phyloP scores from a whole-genome alignment of 2,329 filamentous ascomycete genomes.

The Penicillium frequentans region DNA sequence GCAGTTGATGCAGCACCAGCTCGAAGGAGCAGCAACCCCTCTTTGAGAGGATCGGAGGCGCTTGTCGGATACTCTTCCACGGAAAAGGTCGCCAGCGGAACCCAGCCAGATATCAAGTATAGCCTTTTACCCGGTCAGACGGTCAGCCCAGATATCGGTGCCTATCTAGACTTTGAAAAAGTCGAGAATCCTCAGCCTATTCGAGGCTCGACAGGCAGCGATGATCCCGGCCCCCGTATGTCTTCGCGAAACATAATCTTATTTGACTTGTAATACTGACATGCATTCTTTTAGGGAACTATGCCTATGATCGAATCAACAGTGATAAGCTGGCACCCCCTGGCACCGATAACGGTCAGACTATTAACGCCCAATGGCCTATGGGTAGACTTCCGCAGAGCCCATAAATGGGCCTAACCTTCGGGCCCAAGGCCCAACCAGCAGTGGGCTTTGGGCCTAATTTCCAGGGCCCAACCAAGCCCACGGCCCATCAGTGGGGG shows the following conservation, averaged over 20 bases:
- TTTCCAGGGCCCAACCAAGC: no score
- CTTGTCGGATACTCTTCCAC: constrained; percentile 43
- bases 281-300: constrained; percentile 34
- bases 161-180: constrained; percentile 56
- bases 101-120: constrained; percentile 40
- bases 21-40: constrained; percentile 22
- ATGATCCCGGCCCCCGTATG: constrained; percentile 54
- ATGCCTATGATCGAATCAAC: constrained; percentile 55
- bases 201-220: constrained; percentile 51
- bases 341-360: constrained; percentile 48
- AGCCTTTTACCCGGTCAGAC: constrained; percentile 53
- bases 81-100: constrained; percentile 35
- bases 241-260: background rate
- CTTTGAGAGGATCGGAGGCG: constrained; percentile 27
- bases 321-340: constrained; percentile 57
- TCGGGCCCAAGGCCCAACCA: no score
- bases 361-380: constrained; percentile 53
- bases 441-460: no score
- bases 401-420: no score
- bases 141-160: constrained; percentile 51
- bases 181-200: constrained; percentile 57
- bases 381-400: no score
- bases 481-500: no score
- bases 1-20: constrained; percentile 25
- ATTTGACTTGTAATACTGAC: no score